These are phyloP conservation scores for Haplographium delicatum DNA, from an alignment of 495 filamentous ascomycete species.

Conservation along the genomic window DNA sequence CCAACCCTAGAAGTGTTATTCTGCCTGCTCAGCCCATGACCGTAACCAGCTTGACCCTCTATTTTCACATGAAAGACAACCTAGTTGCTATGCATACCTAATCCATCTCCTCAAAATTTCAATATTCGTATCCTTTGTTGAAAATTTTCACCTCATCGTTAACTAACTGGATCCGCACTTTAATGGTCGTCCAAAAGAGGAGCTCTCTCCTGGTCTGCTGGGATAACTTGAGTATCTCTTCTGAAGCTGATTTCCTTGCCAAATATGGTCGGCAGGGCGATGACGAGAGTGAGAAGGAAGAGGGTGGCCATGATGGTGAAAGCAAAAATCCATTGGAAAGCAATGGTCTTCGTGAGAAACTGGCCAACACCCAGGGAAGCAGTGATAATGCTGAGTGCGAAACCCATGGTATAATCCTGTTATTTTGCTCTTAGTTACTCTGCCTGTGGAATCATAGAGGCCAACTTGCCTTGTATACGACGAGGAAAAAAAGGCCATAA, in stretches of 20 bases:
- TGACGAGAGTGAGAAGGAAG: constrained; percentile 55
- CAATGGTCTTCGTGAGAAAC: constrained; percentile 61
- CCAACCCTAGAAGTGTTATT: too few relatives aligned
- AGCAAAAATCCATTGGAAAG: constrained; percentile 88
- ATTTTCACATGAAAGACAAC: too few relatives aligned
- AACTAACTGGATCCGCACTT: not conserved
- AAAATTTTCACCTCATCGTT: constrained; percentile 2
- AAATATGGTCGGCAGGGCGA: constrained; percentile 60
- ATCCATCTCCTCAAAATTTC: not conserved
- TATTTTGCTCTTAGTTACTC: too few relatives aligned
- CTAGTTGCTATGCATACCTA: too few relatives aligned
- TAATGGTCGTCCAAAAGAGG: constrained; percentile 37
- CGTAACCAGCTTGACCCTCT: too few relatives aligned
- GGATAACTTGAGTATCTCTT: constrained; percentile 22
- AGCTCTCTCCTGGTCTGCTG: constrained; percentile 43
- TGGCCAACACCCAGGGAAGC: constrained; percentile 74
- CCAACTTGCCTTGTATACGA: constrained; percentile 49
- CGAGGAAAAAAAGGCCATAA: constrained; percentile 67
- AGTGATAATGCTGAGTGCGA: constrained; percentile 64
- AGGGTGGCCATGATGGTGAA: constrained; percentile 75
- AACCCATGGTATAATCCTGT: constrained; percentile 75
- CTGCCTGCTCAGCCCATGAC: too few relatives aligned
- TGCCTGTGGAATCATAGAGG: not conserved
- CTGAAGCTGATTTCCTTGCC: constrained; percentile 40
- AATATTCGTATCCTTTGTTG: not conserved